Evolutionary conservation across 1,284 basidiomycete species (phyloP), one percentile per base, ranked within the genome.

Genomic region (Gymnopus androsaceus): DNA sequence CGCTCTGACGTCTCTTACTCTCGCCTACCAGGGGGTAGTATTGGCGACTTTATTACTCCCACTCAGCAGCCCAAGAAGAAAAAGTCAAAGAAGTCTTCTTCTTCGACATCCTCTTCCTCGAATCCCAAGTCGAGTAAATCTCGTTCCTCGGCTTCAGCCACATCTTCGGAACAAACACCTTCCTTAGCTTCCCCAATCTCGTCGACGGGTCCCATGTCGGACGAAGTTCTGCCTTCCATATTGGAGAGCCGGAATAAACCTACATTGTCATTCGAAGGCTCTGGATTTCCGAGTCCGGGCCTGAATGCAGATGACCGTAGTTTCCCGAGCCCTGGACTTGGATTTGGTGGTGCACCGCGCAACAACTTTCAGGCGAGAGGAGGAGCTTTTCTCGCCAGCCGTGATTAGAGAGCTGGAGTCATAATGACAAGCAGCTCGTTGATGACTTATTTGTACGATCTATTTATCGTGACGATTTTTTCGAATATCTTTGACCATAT

Each of bases 161-260:
- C 70, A 6, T 68, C 67, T 4, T 69, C 68, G 0, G 52, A 47
- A 5, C 64, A 65, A 23, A 66, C 65, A 1, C 65, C 67, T 14
- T 69, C 70, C 6, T 62, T 71, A n/a, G 61, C 68, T 4, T 69
- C 72, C 1, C 70, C 71, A 2, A 34, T 59, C 7, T 68, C 36
- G 25, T 37, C 30, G 7, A 17, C n/a, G 14, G 25, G 33, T 23
- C 47, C 46, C 19, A n/a, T 21, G 31, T 33, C 36, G 28, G 25
- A 48, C 33, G 23, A 50, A 17, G 37, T 30, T 11, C 21, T 50
- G 36, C 67, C 8, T 15, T 23, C 37, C 31, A 42, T 36, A 14
- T 40, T 47, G 48, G 61, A 56, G 45, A 51, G n/a, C n/a, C n/a
- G n/a, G n/a, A n/a, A 33, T 55, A 57, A 12, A 62, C 64, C 30